Evolutionary conservation across 2,329 filamentous ascomycete species (phyloP).

Genomic region (Huntiella bhutanensis): DNA sequence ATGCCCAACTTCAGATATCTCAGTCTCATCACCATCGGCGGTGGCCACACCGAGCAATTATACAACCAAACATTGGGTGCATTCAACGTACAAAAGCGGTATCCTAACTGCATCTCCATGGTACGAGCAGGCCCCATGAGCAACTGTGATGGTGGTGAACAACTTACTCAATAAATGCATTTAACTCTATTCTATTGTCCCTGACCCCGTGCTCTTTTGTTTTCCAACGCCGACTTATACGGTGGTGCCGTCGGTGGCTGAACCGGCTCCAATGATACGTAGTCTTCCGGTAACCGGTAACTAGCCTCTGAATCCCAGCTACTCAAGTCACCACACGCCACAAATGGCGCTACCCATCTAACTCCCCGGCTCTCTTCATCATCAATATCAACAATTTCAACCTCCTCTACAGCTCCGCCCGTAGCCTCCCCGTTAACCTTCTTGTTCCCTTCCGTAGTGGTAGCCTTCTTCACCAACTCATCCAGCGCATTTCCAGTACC

Average conservation of each 20-base stretch:
- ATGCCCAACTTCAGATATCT: background rate
- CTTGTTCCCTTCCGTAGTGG: constrained; percentile 25
- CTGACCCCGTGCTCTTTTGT: constrained; percentile 52
- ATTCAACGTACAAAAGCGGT: background rate
- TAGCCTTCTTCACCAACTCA: constrained; percentile 14
- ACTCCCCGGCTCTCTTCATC: constrained; percentile 16
- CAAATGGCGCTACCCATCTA: constrained; percentile 84
- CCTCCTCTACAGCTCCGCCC: constrained; percentile 9
- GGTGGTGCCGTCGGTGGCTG: constrained; percentile 92
- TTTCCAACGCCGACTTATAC: constrained; percentile 75
- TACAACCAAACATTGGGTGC: background rate
- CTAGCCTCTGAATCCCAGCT: constrained; percentile 92
- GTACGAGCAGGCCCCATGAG: background rate
- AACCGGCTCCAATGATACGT: constrained; percentile 75
- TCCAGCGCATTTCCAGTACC: constrained; percentile 33
- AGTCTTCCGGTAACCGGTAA: constrained; percentile 70
- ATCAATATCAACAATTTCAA: constrained; percentile 15
- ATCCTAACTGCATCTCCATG: background rate
- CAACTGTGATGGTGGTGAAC: background rate
- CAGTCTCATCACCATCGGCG: background rate
- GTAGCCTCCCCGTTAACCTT: constrained; percentile 4
- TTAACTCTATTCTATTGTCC: constrained; percentile 17
- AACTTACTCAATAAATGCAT: background rate
- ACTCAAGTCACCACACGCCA: constrained; percentile 91
- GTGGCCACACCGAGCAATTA: background rate